Percentiles rank a stretch among this genome's conserved stretches.
Conservation (phyloP, 148 eudicot genomes). For the Heliamphora exappendiculata region DNA sequence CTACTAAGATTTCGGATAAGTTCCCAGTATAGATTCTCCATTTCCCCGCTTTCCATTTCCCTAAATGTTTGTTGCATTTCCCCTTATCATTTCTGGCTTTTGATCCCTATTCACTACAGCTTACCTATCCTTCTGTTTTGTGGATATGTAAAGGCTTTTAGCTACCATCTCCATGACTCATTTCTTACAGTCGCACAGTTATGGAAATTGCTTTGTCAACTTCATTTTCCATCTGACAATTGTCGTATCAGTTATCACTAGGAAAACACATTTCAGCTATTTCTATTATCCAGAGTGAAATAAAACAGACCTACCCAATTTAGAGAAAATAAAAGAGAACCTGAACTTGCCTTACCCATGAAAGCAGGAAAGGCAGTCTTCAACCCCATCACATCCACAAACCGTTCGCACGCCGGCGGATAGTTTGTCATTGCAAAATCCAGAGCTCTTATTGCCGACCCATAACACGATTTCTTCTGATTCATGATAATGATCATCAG, state of each 20-base stretch:
- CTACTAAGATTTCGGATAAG: no score
- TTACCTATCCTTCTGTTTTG: no score
- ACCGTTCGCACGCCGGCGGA: slow-evolving; percentile 96
- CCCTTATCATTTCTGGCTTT: no score
- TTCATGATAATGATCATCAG: slow-evolving; percentile 98
- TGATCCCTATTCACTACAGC: no score
- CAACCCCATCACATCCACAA: slow-evolving; percentile 96
- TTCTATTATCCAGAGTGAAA: neutral
- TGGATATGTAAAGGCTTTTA: neutral
- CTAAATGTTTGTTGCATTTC: no score
- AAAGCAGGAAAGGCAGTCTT: slow-evolving; percentile 97
- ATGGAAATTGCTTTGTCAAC: neutral
- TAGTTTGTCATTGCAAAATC: slow-evolving; percentile 96
- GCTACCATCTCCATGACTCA: neutral
- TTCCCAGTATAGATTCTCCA: no score
- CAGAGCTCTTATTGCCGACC: slow-evolving; percentile 84
- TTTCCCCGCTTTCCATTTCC: no score
- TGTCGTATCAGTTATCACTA: neutral
- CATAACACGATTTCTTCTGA: slow-evolving; percentile 92
- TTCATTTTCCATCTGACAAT: neutral
- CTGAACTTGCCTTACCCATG: slow-evolving; percentile 99
- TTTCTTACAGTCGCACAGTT: neutral
- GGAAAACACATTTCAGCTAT: neutral
- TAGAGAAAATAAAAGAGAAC: slow-evolving; percentile 14
- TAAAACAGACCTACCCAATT: neutral